Conservation (phyloP, 2,329 filamentous ascomycete species). For the Diaporthe ilicicola region DNA sequence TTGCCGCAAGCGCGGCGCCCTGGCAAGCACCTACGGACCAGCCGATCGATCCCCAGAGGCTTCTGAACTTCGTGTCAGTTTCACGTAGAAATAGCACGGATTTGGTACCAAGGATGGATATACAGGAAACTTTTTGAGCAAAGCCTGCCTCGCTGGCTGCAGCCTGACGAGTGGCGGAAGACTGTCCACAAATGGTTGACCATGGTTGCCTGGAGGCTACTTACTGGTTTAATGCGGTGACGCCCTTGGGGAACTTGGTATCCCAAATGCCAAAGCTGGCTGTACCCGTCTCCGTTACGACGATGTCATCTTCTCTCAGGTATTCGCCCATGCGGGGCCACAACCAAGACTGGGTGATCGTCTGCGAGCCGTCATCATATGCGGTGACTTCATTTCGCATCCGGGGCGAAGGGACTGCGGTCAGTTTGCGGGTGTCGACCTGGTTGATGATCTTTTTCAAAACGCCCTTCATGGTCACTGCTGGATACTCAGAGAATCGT, state of each 20-base stretch:
- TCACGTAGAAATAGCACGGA: background rate
- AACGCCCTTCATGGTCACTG: constrained; percentile 80
- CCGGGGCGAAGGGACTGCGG: constrained; percentile 60
- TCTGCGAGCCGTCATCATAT: constrained; percentile 48
- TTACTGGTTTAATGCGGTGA: constrained; percentile 78
- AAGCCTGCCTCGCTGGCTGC: background rate
- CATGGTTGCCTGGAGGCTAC: background rate
- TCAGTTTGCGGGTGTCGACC: constrained; percentile 66
- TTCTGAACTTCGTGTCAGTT: constrained; percentile 40
- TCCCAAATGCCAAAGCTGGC: constrained; percentile 90
- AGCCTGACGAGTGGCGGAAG: background rate
- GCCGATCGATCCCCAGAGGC: constrained; percentile 75
- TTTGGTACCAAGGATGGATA: background rate
- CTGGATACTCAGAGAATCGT: constrained; percentile 80
- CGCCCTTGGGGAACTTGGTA: constrained; percentile 78
- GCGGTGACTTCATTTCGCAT: constrained; percentile 59
- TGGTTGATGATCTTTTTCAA: constrained; percentile 73
- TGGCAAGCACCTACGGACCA: constrained; percentile 68
- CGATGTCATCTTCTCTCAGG: constrained; percentile 75
- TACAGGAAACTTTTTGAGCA: background rate
- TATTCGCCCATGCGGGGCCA: constrained; percentile 82
- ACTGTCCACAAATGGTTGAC: background rate
- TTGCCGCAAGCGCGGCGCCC: constrained; percentile 77
- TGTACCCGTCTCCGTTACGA: constrained; percentile 89
- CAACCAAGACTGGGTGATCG: constrained; percentile 76